Percentiles rank a stretch among this genome's conserved stretches.
These are phyloP conservation scores for Stylosanthes scabra DNA, from an alignment of 331 rosid genomes.

Conservation along the genomic window DNA sequence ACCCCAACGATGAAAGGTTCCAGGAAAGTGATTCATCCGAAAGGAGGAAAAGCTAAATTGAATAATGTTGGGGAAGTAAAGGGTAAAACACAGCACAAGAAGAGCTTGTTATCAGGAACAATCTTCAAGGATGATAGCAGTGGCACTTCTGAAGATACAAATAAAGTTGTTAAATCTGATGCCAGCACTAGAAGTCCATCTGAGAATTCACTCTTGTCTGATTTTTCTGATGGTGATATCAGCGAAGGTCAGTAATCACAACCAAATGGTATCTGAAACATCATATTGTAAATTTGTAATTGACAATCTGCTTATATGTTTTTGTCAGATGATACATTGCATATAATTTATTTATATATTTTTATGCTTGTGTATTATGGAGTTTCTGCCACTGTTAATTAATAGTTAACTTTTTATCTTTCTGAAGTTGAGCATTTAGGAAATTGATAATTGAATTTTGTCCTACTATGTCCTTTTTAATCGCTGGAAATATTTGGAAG, in stretches of 20 bases:
- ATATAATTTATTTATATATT: conserved; percentile 31
- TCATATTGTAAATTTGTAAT: conserved; percentile 32
- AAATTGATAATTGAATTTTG: conserved; percentile 19
- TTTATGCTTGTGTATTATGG: conserved; percentile 10
- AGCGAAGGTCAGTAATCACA: conserved; percentile 53
- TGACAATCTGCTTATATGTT: conserved; percentile 23
- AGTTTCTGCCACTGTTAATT: conserved; percentile 21
- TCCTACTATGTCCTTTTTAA: conserved; percentile 11
- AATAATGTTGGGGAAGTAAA: conserved; percentile 39
- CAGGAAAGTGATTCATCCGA: conserved; percentile 39
- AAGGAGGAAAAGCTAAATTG: conserved; percentile 44
- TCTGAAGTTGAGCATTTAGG: conserved; percentile 25
- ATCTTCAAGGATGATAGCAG: conserved; percentile 76
- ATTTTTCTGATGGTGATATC: conserved; percentile 75
- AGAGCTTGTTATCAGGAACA: conserved; percentile 55
- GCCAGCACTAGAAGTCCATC: conserved; percentile 70
- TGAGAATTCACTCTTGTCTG: conserved; percentile 57
- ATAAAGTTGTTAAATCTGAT: conserved; percentile 48
- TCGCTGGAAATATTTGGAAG: conserved; percentile 12
- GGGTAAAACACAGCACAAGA: conserved; percentile 44
- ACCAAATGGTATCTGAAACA: conserved; percentile 37
- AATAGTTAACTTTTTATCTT: conserved; percentile 9
- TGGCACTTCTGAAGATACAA: conserved; percentile 62
- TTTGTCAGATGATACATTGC: conserved; percentile 23
- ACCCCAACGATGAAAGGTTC: conserved; percentile 43